Evolutionary conservation across 2,329 filamentous ascomycete species (phyloP).

Genomic region (Lachnellula arida): DNA sequence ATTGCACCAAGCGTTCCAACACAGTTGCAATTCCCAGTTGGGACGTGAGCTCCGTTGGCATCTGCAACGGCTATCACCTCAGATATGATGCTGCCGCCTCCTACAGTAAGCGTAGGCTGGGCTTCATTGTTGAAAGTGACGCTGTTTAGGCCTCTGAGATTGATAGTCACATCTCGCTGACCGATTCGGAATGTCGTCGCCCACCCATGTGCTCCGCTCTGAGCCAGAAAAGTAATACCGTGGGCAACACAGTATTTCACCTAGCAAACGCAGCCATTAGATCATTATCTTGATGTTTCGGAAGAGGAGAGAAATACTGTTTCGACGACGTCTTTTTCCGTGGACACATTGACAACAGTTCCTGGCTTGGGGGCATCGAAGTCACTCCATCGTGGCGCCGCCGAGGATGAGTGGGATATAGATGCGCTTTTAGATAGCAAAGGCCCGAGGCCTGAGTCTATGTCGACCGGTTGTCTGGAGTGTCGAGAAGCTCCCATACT

Average conservation of each 20-base stretch:
- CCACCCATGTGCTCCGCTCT: constrained; percentile 2
- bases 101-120: neutral
- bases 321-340: neutral
- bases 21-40: neutral
- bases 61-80: neutral
- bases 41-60: neutral
- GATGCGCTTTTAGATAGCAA: neutral
- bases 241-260: neutral
- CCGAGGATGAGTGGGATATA: neutral
- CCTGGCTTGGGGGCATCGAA: neutral
- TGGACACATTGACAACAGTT: neutral
- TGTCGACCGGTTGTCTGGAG: neutral
- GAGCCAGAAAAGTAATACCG: neutral
- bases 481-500: neutral
- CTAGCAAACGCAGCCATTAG: neutral
- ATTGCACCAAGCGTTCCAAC: neutral
- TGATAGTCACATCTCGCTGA: neutral
- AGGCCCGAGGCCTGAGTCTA: neutral
- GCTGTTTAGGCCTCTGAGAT: neutral
- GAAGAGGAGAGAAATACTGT: neutral
- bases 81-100: neutral
- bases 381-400: constrained; percentile 1
- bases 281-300: neutral
- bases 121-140: neutral
- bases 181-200: neutral